Conservation (phyloP, 148 eudicot species). For the Chenopodium suecicum region DNA sequence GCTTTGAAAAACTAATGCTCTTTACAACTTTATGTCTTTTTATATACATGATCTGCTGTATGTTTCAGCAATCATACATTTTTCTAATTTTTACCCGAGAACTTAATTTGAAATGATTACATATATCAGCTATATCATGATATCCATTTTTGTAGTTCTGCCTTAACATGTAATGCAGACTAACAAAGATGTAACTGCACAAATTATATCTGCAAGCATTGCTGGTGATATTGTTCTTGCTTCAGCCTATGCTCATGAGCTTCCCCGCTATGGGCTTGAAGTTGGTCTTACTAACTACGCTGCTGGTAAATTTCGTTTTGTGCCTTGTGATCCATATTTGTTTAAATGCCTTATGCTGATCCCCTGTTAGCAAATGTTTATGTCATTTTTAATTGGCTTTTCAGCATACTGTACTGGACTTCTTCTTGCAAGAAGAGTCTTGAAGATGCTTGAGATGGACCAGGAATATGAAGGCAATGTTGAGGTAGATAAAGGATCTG, state of each 20-base stretch:
- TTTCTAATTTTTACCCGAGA: no score
- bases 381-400: background rate
- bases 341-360: background rate
- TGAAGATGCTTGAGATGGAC: conserved; percentile 72
- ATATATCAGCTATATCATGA: background rate
- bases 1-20: no score
- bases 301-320: conserved; percentile 43
- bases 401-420: conserved; percentile 82
- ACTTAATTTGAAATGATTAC: no score
- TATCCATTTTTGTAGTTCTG: background rate
- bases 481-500: conserved; percentile 42
- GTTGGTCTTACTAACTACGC: conserved; percentile 78
- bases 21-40: no score
- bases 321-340: background rate
- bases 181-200: conserved; percentile 69
- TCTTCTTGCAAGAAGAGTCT: conserved; percentile 63
- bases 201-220: conserved; percentile 61
- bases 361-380: background rate
- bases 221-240: conserved; percentile 65
- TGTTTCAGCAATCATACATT: no score
- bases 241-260: conserved; percentile 71
- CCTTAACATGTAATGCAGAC: conserved; percentile 42
- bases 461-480: conserved; percentile 71
- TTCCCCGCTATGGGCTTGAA: conserved; percentile 71
- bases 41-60: no score